phyloP scores from a whole-genome alignment of 345 rosid genomes.

The Pistacia atlantica region DNA sequence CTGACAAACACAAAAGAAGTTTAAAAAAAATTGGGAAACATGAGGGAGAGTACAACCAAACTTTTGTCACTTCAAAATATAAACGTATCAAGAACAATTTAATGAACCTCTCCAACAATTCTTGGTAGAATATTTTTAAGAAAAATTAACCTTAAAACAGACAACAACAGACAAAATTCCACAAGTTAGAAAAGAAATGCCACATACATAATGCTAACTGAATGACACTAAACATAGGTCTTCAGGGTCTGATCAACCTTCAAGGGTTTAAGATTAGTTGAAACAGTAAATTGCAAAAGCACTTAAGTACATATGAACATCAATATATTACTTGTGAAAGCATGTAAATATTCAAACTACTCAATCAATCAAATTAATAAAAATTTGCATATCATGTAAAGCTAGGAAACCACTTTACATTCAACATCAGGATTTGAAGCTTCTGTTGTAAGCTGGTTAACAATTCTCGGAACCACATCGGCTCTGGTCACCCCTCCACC shows the following conservation, averaged over 20 bases:
- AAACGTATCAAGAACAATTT: background rate
- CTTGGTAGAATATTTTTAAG: background rate
- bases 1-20: too few relatives aligned
- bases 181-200: background rate
- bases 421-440: conserved; percentile 76
- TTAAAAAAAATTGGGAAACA: background rate
- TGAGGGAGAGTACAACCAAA: background rate
- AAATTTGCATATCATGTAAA: background rate
- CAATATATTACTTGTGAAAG: background rate
- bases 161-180: background rate
- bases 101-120: background rate
- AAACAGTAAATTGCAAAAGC: background rate
- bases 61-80: background rate
- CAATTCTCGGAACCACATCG: conserved; percentile 92
- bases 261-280: background rate
- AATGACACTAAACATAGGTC: background rate
- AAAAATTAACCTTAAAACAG: background rate
- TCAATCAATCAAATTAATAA: background rate
- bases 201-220: background rate
- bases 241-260: background rate
- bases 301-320: background rate
- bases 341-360: background rate
- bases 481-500: conserved; percentile 99
- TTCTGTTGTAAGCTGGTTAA: conserved; percentile 76
- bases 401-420: conserved; percentile 45